Evolutionary conservation across 345 rosid species (phyloP), one percentile per base, ranked within the genome.

Genomic region (Trapa incisa): DNA sequence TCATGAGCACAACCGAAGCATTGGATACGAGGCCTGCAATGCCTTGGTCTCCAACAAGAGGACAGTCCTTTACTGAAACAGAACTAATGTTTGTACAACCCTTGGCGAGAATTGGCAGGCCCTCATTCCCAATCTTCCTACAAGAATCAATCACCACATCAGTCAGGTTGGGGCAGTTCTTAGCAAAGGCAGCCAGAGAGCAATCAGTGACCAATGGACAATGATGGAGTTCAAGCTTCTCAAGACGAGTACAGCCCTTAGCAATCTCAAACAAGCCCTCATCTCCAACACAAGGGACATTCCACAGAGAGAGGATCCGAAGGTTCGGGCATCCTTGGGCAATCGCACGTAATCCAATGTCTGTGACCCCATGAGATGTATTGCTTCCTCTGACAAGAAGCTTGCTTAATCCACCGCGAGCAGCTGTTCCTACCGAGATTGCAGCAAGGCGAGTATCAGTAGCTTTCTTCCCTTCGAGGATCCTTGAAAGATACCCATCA

Each of bases 41-140:
- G 80, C 99, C 99, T 80, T 94, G 91, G 80, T 94, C 99, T 69
- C 91, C 91, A 65, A 91, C 85, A 69, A 68, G 80, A 42, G 90
- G 86, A 73, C 99, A 94, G 73, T 81, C 78, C 67, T 80, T 89
- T 72, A 94, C 79, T 0, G 96, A 81, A 66, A 91, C 67, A 9
- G 96, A 89, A 80, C 76, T 89, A 41, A 94, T 72, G 74, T 84
- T 85, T 65, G 82, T 64, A 76, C 99, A 94, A 60, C 70, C 75
- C 58, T 65, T 68, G 33, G 87, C 96, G 72, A 94, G 36, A 5
- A 95, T 92, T 71, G 75, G 85, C 65, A 94, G 70, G 41, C 96
- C 85, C 68, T 83, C 93, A 72, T 89, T 89, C 71, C 90, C 93
- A 54, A 94, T 81, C 38, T 71, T 84, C n/a, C 83, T 65, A 75